Evolutionary conservation across 2,329 filamentous ascomycete genomes (phyloP).

Genomic region (Tolypocladium paradoxum): DNA sequence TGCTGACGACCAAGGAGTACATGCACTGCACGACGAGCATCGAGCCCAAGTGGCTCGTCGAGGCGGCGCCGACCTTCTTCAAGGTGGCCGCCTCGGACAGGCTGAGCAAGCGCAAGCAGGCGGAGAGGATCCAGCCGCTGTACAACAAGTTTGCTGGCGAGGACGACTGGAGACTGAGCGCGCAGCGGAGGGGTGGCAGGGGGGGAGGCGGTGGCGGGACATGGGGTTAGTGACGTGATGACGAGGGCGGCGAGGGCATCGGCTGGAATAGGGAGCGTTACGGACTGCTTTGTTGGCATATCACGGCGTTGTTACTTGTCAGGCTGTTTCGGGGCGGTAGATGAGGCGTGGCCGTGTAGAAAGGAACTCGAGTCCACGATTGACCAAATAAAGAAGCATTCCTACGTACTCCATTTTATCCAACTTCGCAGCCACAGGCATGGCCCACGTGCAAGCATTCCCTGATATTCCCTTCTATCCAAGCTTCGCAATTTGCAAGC

Average conservation of each 20-base stretch:
- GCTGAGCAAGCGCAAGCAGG: conserved; percentile 83
- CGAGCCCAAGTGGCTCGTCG: conserved; percentile 88
- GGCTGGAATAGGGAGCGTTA: not conserved
- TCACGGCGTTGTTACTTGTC: not conserved
- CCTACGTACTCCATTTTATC: not conserved
- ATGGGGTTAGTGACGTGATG: conserved; percentile 56
- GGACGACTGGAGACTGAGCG: conserved; percentile 89
- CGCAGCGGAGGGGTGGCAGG: conserved; percentile 75
- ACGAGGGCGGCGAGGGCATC: too few species aligned
- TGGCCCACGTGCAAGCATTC: not conserved
- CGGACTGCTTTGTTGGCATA: not conserved
- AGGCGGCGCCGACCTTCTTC: conserved; percentile 98
- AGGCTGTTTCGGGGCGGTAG: not conserved
- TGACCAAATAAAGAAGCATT: not conserved
- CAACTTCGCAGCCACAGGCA: not conserved
- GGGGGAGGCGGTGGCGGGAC: conserved; percentile 82
- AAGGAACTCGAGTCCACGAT: too few species aligned
- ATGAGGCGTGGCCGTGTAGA: not conserved
- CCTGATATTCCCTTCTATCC: not conserved
- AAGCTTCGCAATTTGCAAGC: too few species aligned
- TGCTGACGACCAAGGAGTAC: conserved; percentile 93
- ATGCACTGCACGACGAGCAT: conserved; percentile 93
- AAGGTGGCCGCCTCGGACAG: conserved; percentile 84
- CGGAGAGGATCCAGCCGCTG: conserved; percentile 87
- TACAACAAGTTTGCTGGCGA: conserved; percentile 88